A percentile compares a stretch with the other conserved stretches of the same genome.
These are phyloP conservation scores for Aureobasidium namibiae DNA, from an alignment of 2,329 filamentous ascomycete genomes.

Conservation along the genomic window DNA sequence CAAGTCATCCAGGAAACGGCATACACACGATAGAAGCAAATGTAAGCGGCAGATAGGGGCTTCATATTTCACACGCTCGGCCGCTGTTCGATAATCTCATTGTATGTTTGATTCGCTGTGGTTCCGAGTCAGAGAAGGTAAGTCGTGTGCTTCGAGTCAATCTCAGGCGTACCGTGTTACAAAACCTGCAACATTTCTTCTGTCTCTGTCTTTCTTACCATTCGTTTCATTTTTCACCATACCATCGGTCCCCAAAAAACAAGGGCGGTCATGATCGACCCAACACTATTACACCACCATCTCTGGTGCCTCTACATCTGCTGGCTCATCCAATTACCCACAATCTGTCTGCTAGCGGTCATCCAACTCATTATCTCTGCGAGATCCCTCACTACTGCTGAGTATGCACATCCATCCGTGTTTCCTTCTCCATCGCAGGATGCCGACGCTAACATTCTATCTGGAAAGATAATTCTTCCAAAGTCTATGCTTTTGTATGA, in stretches of 20 bases:
- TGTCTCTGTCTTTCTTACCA: neutral
- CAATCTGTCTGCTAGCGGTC: neutral
- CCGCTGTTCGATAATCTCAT: neutral
- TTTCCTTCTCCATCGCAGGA: no score
- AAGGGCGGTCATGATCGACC: no score
- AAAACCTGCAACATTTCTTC: neutral
- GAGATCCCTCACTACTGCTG: neutral
- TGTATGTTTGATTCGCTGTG: neutral
- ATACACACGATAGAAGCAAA: no score
- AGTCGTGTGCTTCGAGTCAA: neutral
- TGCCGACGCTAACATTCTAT: neutral
- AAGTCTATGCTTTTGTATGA: neutral
- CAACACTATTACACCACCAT: neutral
- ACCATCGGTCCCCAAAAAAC: neutral
- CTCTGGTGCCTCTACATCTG: neutral
- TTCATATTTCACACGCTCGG: neutral
- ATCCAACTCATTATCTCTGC: neutral
- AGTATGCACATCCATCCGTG: neutral
- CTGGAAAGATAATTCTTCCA: neutral
- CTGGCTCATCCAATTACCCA: neutral
- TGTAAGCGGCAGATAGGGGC: neutral
- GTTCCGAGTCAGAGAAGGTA: neutral
- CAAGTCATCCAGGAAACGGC: no score
- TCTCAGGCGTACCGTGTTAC: neutral
- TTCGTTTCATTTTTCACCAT: neutral